Conservation (phyloP, 75 land plant species). For the Chamaecyparis obtusa region DNA sequence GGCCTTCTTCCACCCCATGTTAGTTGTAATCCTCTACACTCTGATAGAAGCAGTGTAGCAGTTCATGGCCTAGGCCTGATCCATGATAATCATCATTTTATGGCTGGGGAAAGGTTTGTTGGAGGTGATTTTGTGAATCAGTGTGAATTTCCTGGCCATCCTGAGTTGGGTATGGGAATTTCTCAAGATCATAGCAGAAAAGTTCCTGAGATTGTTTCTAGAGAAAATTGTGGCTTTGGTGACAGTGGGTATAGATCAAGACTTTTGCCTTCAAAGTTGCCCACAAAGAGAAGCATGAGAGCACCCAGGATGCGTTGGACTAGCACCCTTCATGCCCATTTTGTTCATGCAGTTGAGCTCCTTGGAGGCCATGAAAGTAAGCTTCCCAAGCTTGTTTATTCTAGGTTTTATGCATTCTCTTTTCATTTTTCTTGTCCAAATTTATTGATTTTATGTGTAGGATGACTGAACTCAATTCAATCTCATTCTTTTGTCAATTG, state of each 20-base stretch:
- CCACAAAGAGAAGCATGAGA: constrained; percentile 46
- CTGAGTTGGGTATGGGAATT: not conserved
- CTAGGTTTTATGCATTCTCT: not conserved
- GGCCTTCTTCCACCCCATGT: not conserved
- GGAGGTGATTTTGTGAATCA: constrained; percentile 3
- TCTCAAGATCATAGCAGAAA: not conserved
- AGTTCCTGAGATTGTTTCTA: not conserved
- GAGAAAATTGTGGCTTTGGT: not conserved
- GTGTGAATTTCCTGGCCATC: not conserved
- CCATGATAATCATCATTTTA: not conserved
- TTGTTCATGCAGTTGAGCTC: constrained; percentile 90
- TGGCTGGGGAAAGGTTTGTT: not conserved
- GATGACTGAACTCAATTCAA: not conserved
- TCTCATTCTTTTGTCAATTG: not conserved
- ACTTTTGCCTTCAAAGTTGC: constrained; percentile 13
- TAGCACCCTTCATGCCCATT: constrained; percentile 81
- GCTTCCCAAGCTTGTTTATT: not conserved
- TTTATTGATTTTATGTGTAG: not conserved
- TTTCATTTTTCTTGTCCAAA: not conserved
- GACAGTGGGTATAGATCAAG: constrained; percentile 10
- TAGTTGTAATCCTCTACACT: not conserved
- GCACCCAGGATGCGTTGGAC: constrained; percentile 97
- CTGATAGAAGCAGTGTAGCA: not conserved
- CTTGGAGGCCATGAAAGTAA: constrained; percentile 96
- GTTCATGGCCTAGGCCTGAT: not conserved